These are phyloP conservation scores for Linderina pennispora DNA, from an alignment of 192 early-diverging fungal species.

Conservation along the genomic window DNA sequence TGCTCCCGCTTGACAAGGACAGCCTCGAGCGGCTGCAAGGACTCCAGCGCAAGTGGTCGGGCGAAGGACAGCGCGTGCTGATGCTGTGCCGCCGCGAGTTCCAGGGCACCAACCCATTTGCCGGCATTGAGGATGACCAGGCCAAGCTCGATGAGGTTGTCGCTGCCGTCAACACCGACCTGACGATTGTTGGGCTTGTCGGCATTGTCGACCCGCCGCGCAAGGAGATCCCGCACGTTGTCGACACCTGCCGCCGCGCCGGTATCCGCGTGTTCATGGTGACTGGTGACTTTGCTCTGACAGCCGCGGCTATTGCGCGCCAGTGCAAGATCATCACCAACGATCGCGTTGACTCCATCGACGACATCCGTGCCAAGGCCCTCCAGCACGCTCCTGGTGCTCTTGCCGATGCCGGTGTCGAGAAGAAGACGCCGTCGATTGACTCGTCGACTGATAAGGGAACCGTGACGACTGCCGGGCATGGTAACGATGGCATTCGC, in stretches of 20 bases:
- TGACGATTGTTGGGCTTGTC: slow-evolving; percentile 60
- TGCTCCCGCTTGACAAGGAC: slow-evolving; percentile 30
- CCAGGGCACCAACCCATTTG: slow-evolving; percentile 2
- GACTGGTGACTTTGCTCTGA: slow-evolving; percentile 65
- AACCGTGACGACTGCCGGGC: neutral
- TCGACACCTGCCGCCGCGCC: slow-evolving; percentile 52
- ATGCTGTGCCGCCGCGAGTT: slow-evolving; percentile 16
- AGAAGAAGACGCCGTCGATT: no score
- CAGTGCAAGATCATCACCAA: slow-evolving; percentile 61
- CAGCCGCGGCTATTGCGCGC: slow-evolving; percentile 66
- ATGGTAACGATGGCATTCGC: neutral
- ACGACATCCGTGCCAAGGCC: slow-evolving; percentile 6
- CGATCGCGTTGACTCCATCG: slow-evolving; percentile 10
- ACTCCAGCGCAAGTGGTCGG: slow-evolving; percentile 46
- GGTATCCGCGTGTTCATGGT: slow-evolving; percentile 72
- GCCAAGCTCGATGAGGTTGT: slow-evolving; percentile 2
- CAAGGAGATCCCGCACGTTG: slow-evolving; percentile 53
- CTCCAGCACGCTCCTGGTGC: neutral
- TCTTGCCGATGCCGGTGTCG: neutral
- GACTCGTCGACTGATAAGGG: no score
- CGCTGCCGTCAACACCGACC: slow-evolving; percentile 1
- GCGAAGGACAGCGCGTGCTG: slow-evolving; percentile 48
- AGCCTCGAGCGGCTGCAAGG: slow-evolving; percentile 13
- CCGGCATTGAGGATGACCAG: neutral
- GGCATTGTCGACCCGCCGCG: slow-evolving; percentile 75